Percentiles rank a stretch among this genome's conserved stretches.
Evolutionary conservation across 176 grass and related monocot species (phyloP).

Genomic region (Triticum monococcum): DNA sequence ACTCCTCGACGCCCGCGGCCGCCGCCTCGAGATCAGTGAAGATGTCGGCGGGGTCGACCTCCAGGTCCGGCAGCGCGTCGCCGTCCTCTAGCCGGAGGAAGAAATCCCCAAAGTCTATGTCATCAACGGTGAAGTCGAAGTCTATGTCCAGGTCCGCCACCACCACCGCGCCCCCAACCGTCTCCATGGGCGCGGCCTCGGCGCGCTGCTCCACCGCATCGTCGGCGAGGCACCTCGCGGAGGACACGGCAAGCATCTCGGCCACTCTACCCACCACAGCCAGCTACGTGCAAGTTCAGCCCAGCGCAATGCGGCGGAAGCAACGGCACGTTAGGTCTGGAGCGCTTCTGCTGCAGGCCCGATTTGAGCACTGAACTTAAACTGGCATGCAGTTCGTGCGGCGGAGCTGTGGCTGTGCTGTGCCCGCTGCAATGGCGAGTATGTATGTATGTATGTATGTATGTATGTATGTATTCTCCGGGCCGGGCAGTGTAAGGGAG

Average conservation of each 20-base stretch:
- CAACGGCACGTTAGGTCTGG: not conserved
- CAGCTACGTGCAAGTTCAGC: not conserved
- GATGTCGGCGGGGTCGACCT: conserved; percentile 73
- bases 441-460: conserved; percentile 24
- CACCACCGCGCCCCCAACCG: not conserved
- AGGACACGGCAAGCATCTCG: conserved; percentile 57
- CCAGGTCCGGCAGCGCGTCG: conserved; percentile 69
- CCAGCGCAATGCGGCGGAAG: not conserved
- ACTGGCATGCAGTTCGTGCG: not conserved
- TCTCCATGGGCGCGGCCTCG: not conserved
- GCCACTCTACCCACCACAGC: not conserved
- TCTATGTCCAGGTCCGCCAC: conserved; percentile 32
- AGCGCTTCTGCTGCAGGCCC: not conserved
- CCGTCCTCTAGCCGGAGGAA: conserved; percentile 70
- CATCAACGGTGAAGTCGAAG: conserved; percentile 67
- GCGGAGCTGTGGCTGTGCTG: not conserved
- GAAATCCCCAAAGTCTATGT: conserved; percentile 89
- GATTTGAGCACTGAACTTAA: not conserved
- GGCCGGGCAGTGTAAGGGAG: conserved; percentile 42
- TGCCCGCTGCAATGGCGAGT: conserved; percentile 37
- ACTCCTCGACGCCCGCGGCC: not conserved
- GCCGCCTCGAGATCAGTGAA: conserved; percentile 45
- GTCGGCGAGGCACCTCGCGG: conserved; percentile 25
- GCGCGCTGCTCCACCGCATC: conserved; percentile 4
- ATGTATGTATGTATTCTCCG: conserved; percentile 33